Evolutionary conservation across 129 eudicot genomes (phyloP).

Genomic region (Tagetes patula): DNA sequence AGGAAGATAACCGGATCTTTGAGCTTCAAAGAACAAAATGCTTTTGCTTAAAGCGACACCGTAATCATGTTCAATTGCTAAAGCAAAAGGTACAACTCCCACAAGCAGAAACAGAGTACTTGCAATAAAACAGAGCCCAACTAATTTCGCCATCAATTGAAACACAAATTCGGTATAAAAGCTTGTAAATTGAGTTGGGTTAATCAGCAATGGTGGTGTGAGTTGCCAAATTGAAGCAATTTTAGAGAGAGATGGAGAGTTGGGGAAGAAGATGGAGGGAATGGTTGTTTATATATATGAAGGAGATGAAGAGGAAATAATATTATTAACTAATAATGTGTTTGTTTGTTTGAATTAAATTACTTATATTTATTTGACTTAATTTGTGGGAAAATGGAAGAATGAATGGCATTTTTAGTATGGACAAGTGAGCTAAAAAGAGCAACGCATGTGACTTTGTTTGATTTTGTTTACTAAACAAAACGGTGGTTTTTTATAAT

Average conservation of each 20-base stretch:
- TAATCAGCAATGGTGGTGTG: conserved; percentile 19
- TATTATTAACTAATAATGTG: conserved; percentile 14
- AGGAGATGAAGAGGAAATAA: conserved; percentile 32
- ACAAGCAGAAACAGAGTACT: conserved; percentile 29
- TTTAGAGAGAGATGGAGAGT: conserved; percentile 22
- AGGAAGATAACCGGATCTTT: conserved; percentile 76
- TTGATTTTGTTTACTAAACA: conserved; percentile 18
- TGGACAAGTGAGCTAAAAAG: conserved; percentile 28
- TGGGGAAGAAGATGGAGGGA: conserved; percentile 36
- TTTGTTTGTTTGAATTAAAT: conserved; percentile 4
- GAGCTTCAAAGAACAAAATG: conserved; percentile 77
- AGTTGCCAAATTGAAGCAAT: background rate
- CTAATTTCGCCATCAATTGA: conserved; percentile 6
- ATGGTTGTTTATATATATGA: conserved; percentile 29
- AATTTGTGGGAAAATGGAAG: conserved; percentile 12
- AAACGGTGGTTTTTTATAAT: conserved; percentile 9
- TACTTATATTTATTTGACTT: background rate
- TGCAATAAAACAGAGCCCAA: conserved; percentile 9
- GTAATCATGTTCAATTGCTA: conserved; percentile 46
- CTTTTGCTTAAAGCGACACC: conserved; percentile 57
- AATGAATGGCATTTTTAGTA: conserved; percentile 26
- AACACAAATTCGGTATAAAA: background rate
- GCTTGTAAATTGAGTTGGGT: background rate
- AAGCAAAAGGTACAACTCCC: conserved; percentile 34
- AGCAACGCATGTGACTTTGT: conserved; percentile 37